Base-by-base conservation (phyloP, 345 rosid genomes). In the Murraya paniculata region DNA sequence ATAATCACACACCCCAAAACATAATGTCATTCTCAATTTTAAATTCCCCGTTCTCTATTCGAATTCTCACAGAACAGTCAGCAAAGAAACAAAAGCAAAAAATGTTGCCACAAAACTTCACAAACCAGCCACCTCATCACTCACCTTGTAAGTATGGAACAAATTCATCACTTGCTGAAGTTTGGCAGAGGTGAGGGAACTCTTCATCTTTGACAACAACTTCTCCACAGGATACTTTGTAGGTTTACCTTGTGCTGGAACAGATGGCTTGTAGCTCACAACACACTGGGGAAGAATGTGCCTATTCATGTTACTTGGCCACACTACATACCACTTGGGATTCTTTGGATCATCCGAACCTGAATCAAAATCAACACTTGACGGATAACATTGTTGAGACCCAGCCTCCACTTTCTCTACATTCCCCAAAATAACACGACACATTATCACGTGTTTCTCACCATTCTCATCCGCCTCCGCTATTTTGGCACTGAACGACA, bases 401-500 rank as follows among this genome's bases (percentile, higher is more conserved):
- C 90, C 90, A 22, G 60, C 64, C 56, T 71, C 75, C 70, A 86
- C 86, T 78, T 72, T 77, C 81, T 90, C 91, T 2, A 79, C 74
- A 45, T 84, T 85, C 18, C 93, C 93, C 77, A 87, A 76, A 68
- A 86, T 67, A 58, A 87, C 84, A 28, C 85, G 88, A 69, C 93
- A 84, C 8, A 85, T 67, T 61, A 90, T 57, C 45, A 88, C 22
- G 80, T 90, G 90, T 38, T 84, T 87, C 78, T 83, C 78, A 7
- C 87, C 86, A 76, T 82, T 83, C 64, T 75, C 84, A 74, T 89
- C 92, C 13, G 73, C 69, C 80, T 82, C 88, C 0, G 76, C 66
- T 25, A 82, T 58, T 55, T 48, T 62, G 7, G 82, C 88, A 86
- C 88, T 87, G 64, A 35, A 62, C 27, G 24, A 38, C 8, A 74